A percentile compares a stretch with the other conserved stretches of the same genome.
Conservation (phyloP, 2,329 filamentous ascomycete species). For the Hymenoscyphus occultus region DNA sequence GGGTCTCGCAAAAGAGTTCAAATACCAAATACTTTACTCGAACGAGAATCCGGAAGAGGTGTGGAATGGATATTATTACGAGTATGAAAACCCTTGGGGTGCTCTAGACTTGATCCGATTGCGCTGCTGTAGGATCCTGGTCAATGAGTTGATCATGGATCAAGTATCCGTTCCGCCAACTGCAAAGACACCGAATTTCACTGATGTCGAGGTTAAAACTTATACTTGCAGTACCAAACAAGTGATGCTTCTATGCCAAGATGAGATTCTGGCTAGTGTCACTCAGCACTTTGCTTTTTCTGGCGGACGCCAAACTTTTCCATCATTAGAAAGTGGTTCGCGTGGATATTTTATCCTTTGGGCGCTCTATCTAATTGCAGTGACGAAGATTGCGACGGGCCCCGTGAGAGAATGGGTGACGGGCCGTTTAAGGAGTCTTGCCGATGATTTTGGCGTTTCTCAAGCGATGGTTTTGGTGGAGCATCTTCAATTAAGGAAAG, state of each 20-base stretch:
- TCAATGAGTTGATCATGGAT: slow-evolving; percentile 28
- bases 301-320: neutral
- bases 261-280: slow-evolving; percentile 31
- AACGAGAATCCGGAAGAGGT: slow-evolving; percentile 26
- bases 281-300: slow-evolving; percentile 23
- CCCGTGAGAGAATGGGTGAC: slow-evolving; percentile 25
- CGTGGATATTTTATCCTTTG: slow-evolving; percentile 29
- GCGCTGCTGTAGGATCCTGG: slow-evolving; percentile 26
- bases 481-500: slow-evolving; percentile 9
- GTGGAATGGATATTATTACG: slow-evolving; percentile 32
- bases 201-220: slow-evolving; percentile 13
- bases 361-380: slow-evolving; percentile 29
- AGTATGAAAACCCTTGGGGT: slow-evolving; percentile 31
- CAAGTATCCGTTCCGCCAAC: slow-evolving; percentile 20
- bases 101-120: slow-evolving; percentile 33
- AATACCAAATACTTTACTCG: slow-evolving; percentile 27
- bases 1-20: slow-evolving; percentile 23
- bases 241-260: slow-evolving; percentile 23
- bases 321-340: slow-evolving; percentile 17
- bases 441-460: slow-evolving; percentile 22
- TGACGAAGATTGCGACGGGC: slow-evolving; percentile 26
- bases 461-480: slow-evolving; percentile 29
- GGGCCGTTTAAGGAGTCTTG: slow-evolving; percentile 21
- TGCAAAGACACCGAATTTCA: slow-evolving; percentile 16
- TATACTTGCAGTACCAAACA: slow-evolving; percentile 15